phyloP scores from a whole-genome alignment of 2,329 filamentous ascomycete genomes.

The Exophiala oligosperma region DNA sequence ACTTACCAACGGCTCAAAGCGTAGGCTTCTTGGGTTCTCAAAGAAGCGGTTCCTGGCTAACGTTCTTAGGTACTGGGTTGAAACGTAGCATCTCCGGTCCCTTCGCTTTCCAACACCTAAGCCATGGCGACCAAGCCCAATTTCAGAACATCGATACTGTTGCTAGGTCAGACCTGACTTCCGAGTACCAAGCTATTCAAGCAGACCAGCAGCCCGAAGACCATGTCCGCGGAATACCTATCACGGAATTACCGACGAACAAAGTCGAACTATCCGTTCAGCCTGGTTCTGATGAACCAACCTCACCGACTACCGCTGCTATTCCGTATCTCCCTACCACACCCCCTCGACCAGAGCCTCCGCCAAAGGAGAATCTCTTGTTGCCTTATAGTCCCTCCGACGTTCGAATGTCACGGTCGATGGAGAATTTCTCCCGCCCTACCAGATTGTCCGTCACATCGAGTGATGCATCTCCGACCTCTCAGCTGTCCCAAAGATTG shows the following conservation, averaged over 20 bases:
- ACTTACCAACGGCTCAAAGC: constrained; percentile 15
- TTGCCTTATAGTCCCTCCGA: constrained; percentile 18
- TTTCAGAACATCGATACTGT: constrained; percentile 54
- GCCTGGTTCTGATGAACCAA: constrained; percentile 13
- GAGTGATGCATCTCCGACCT: constrained; percentile 15
- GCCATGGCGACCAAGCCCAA: constrained; percentile 58
- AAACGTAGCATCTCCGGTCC: constrained; percentile 60
- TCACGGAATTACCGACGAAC: constrained; percentile 29
- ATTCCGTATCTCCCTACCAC: constrained; percentile 35
- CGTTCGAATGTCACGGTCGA: constrained; percentile 38
- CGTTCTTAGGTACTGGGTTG: constrained; percentile 37
- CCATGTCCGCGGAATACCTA: constrained; percentile 54
- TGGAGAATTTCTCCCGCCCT: constrained; percentile 54
- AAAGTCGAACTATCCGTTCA: constrained; percentile 1
- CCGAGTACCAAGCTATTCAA: constrained; percentile 55
- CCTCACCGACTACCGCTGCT: constrained; percentile 31
- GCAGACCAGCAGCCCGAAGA: constrained; percentile 52
- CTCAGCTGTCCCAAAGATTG: background rate
- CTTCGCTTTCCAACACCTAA: constrained; percentile 65
- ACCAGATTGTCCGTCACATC: constrained; percentile 20
- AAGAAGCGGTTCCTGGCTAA: background rate
- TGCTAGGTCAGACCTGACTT: constrained; percentile 52
- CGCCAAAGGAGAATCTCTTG: constrained; percentile 20
- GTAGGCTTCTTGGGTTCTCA: constrained; percentile 6
- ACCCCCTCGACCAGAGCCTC: constrained; percentile 31